Evolutionary conservation across 371 early-diverging fungal genomes (phyloP), one percentile per base, ranked within the genome.

Genomic region (Apophysomyces trapeziformis): DNA sequence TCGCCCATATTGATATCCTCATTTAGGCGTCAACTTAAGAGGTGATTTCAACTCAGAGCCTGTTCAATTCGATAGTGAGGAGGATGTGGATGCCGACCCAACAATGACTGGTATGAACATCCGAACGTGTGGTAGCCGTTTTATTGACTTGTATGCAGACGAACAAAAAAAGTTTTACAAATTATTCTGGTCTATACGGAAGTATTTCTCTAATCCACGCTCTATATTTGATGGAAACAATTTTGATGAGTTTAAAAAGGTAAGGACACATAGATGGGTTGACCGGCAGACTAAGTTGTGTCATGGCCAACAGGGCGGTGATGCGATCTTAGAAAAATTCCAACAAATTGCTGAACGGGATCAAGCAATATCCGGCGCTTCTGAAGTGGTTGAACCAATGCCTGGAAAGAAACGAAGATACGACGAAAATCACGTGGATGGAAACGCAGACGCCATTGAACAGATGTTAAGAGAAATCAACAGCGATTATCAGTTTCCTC

Each of bases 11-110:
- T 26, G 21, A 50, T 16, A 18, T 21, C 9, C n/a, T 50, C 16
- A 7, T 59, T 9, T 12, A 58, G 93, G 94, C 38, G 93, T 94
- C 63, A 95, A 95, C 57, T 69, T 92, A 47, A 79, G 87, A 9
- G 96, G 96, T 39, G 92, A 94, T 57, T 93, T 92, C 75, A 91
- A 94, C 63, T 73, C 75, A 12, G 88, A 89, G 32, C 90, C 89
- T 66, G 74, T 83, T 8, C 70, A 72, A 14, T 83, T 75, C 57
- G 90, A 90, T 47, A 69, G 69, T 36, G 82, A 86, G 37, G 85
- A 84, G 38, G 70, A 75, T 18, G 83, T 86, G 57, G 85, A 87
- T 50, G 71, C 71, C 4, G 83, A 74, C 61, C 44, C 72, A 14
- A 70, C 37, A 5, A 63, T 74, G 38, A 78, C 83, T 58, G 78